Base-by-base conservation (phyloP, 352 stramenopile species). In the Plasmopara halstedii region DNA sequence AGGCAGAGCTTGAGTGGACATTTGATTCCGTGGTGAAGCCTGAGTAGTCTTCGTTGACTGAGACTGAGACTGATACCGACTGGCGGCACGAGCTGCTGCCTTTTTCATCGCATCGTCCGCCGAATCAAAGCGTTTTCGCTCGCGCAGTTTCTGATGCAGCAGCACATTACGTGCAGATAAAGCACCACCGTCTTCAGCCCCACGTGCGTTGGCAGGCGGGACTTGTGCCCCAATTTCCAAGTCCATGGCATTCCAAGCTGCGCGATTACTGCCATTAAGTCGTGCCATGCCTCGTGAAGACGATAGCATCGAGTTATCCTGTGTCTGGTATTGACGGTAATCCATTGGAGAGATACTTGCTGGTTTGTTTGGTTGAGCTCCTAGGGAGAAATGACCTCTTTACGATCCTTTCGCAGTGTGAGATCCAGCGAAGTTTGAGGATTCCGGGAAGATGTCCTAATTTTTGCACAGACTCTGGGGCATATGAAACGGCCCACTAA, bases 41-140 rank as follows among this genome's bases (percentile, higher is more conserved):
- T 32, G 25, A 18, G 14, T 19, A 10, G 22, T 33, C 27, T 19
- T 27, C 11, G 15, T 36, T 33, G 13, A 27, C 27, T 34, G 23
- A 6, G 36, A 15, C 22, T 40, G 33, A 15, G 14, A 40, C 22
- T 63, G 37, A 41, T 59, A 41, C 51, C 56, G 50, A 40, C n/a
- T 41, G 9, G 40, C 17, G 13, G 42, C 41, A n/a, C 32, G 46
- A 17, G 45, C 54, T 33, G 50, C 53, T 39, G 50, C 51, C 46
- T 83, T 73, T 39, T 80, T 74, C 69, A 92, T 85, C 22, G 77
- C 75, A 37, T 92, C 78, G 55, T 92, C 81, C 3, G 81, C 81
- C 48, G 81, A 92, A 63, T 92, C 81, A 47, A 86, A 92, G 4
- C 72, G 77, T 54, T 89, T 92, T 45, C 73, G 64, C 48, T 92